phyloP scores from a whole-genome alignment of 2,329 filamentous ascomycete species.

The Bipolaris bicolor region DNA sequence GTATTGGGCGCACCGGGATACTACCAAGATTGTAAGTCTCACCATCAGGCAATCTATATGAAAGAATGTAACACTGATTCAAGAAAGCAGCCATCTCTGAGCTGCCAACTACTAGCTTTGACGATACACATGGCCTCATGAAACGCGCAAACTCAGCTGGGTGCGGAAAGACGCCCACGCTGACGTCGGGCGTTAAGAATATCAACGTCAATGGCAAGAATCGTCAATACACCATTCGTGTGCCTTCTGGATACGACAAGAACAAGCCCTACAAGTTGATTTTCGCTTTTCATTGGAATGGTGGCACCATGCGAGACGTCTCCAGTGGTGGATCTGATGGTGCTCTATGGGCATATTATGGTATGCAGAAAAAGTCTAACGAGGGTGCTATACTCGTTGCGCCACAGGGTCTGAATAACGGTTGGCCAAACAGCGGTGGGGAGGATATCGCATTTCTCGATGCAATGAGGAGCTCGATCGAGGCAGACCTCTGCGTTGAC shows the following conservation, averaged over 20 bases:
- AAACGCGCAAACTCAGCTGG: constrained; percentile 22
- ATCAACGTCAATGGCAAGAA: constrained; percentile 49
- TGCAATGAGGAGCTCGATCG: constrained; percentile 48
- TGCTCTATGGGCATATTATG: constrained; percentile 44
- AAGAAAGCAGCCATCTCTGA: not conserved
- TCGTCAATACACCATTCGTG: constrained; percentile 50
- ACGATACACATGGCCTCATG: constrained; percentile 4
- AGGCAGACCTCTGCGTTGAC: constrained; percentile 53
- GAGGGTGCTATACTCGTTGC: constrained; percentile 52
- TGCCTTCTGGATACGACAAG: constrained; percentile 51
- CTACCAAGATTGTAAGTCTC: constrained; percentile 11
- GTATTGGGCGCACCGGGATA: constrained; percentile 17
- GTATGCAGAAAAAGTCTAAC: constrained; percentile 45
- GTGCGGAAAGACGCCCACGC: constrained; percentile 18
- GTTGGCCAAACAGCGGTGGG: constrained; percentile 53
- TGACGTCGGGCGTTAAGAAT: constrained; percentile 9
- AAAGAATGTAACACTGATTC: not conserved
- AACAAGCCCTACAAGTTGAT: constrained; percentile 51
- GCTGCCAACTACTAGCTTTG: constrained; percentile 1
- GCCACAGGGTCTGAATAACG: constrained; percentile 49
- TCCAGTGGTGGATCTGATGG: constrained; percentile 23
- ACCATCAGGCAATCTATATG: not conserved
- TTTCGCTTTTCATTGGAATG: constrained; percentile 52
- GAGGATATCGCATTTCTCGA: constrained; percentile 53
- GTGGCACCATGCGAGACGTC: constrained; percentile 50